These are phyloP conservation scores for Dothideomycetes sp. DNA, from an alignment of 2,329 filamentous ascomycete species.

Conservation along the genomic window DNA sequence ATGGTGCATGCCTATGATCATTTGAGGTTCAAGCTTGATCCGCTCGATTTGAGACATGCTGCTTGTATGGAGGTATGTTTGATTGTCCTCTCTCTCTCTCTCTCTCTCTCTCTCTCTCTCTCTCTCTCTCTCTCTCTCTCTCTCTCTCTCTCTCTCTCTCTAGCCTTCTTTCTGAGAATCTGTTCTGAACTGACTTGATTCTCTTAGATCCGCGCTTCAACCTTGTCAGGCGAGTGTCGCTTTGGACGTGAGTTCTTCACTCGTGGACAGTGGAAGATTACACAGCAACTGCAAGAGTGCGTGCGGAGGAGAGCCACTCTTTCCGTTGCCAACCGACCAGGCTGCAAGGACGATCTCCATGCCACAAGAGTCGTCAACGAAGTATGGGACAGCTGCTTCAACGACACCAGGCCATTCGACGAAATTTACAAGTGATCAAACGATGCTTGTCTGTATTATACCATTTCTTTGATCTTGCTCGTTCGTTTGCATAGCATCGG, in stretches of 20 bases:
- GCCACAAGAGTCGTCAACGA: slow-evolving; percentile 84
- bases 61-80: slow-evolving; percentile 77
- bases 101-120: too few relatives aligned
- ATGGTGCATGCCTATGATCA: slow-evolving; percentile 17
- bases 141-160: too few relatives aligned
- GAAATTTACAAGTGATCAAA: slow-evolving; percentile 70
- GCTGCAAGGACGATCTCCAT: slow-evolving; percentile 76
- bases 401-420: slow-evolving; percentile 90
- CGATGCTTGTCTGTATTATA: neutral
- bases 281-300: slow-evolving; percentile 88
- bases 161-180: neutral
- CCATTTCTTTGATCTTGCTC: neutral
- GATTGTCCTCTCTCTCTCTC: slow-evolving; percentile 1
- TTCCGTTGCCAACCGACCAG: slow-evolving; percentile 68
- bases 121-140: too few relatives aligned
- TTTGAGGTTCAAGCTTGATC: slow-evolving; percentile 68
- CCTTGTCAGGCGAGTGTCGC: slow-evolving; percentile 86
- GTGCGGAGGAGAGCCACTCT: slow-evolving; percentile 72
- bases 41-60: slow-evolving; percentile 72
- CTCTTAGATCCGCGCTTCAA: slow-evolving; percentile 75
- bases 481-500: slow-evolving; percentile 10
- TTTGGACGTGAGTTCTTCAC: slow-evolving; percentile 81
- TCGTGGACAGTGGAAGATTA: slow-evolving; percentile 76
- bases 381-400: slow-evolving; percentile 97
- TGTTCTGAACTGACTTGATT: neutral